A percentile compares a stretch with the other conserved stretches of the same genome.
phyloP scores from a whole-genome alignment of 2,329 filamentous ascomycete genomes.

The Alternaria ethzedia region DNA sequence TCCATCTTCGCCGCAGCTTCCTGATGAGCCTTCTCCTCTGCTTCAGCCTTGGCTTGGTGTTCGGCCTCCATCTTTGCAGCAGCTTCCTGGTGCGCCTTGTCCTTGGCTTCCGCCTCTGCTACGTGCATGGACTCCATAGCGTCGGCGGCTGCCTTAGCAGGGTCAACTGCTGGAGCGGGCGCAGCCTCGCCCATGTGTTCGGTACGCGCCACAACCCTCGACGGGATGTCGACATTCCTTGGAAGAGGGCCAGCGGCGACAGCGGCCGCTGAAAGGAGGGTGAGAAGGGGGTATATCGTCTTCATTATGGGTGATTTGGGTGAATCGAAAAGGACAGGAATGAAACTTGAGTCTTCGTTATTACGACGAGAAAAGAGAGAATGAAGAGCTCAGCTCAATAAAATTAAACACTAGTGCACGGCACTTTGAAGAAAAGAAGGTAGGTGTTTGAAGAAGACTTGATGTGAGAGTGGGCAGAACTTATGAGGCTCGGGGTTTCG shows the following conservation, averaged over 20 bases:
- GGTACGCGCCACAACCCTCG: conserved; percentile 16
- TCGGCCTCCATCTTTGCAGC: conserved; percentile 20
- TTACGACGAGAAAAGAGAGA: conserved; percentile 16
- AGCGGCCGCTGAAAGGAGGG: conserved; percentile 25
- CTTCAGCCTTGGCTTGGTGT: conserved; percentile 26
- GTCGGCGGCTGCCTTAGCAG: conserved; percentile 12
- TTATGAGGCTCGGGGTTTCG: neutral
- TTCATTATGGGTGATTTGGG: conserved; percentile 26
- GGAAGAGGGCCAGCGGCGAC: conserved; percentile 31
- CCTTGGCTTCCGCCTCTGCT: conserved; percentile 26
- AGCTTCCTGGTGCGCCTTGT: conserved; percentile 24
- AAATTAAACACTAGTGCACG: conserved; percentile 31
- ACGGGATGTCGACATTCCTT: conserved; percentile 10
- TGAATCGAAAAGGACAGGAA: conserved; percentile 2
- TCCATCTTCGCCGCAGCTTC: conserved; percentile 18
- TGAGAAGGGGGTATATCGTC: conserved; percentile 31
- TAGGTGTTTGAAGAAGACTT: conserved; percentile 12
- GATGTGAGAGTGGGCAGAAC: conserved; percentile 6
- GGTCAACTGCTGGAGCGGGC: conserved; percentile 13
- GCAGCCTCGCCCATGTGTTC: conserved; percentile 11
- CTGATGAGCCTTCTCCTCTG: conserved; percentile 20
- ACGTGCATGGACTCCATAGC: conserved; percentile 20
- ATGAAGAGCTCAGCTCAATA: conserved; percentile 32
- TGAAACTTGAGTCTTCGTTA: conserved; percentile 1
- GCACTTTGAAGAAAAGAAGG: conserved; percentile 26